Evolutionary conservation across 768 basidiomycete species (phyloP).

Genomic region (Termitomyces sp.): DNA sequence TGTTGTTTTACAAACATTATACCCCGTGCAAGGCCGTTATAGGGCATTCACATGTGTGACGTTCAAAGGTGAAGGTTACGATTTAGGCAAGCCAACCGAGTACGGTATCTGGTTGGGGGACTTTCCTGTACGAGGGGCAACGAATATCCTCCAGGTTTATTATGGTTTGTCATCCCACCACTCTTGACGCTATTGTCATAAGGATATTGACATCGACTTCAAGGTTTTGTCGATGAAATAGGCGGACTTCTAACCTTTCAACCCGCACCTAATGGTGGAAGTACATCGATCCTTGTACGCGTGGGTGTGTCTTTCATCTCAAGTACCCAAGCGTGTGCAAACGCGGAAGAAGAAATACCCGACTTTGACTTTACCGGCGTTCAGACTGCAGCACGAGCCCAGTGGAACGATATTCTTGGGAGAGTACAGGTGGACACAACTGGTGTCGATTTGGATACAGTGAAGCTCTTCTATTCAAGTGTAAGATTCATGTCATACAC

Average conservation of each 20-base stretch:
- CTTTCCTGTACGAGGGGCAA: slow-evolving; percentile 39
- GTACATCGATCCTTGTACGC: slow-evolving; percentile 48
- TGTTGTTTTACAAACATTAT: neutral
- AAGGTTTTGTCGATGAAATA: slow-evolving; percentile 44
- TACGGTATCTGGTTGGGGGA: slow-evolving; percentile 51
- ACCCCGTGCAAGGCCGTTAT: slow-evolving; percentile 36
- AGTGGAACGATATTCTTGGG: slow-evolving; percentile 55
- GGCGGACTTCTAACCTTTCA: slow-evolving; percentile 50
- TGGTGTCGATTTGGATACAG: slow-evolving; percentile 41
- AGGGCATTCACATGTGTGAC: slow-evolving; percentile 54
- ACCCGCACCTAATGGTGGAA: slow-evolving; percentile 27
- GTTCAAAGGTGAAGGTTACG: slow-evolving; percentile 49
- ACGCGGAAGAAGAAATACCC: slow-evolving; percentile 56
- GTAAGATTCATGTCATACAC: slow-evolving; percentile 20
- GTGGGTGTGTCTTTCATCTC: slow-evolving; percentile 65
- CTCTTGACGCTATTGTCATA: neutral
- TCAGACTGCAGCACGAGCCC: slow-evolving; percentile 31
- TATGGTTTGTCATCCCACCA: slow-evolving; percentile 27
- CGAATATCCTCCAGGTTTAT: slow-evolving; percentile 42
- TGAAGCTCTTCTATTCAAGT: slow-evolving; percentile 56
- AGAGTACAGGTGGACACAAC: slow-evolving; percentile 47
- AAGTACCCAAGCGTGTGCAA: slow-evolving; percentile 50
- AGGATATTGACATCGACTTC: neutral
- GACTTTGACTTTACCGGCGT: slow-evolving; percentile 50
- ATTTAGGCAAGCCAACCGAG: slow-evolving; percentile 41